A percentile compares a stretch with the other conserved stretches of the same genome.
phyloP scores from a whole-genome alignment of 106 monocot species.

The Dendrobium catenatum region DNA sequence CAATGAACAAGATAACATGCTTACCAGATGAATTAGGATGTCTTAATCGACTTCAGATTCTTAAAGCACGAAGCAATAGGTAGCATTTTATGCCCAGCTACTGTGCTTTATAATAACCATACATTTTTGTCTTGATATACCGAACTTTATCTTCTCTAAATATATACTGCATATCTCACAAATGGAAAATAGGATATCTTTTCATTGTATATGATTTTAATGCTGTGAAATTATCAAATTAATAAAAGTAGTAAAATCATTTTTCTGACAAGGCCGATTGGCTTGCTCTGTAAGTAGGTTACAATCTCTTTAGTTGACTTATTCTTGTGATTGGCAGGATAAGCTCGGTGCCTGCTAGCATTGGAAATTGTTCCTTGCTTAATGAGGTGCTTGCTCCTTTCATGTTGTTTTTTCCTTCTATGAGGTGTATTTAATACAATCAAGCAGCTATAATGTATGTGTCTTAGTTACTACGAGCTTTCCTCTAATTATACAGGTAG shows the following conservation, averaged over 20 bases:
- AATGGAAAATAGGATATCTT: not conserved
- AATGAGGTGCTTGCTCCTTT: constrained; percentile 47
- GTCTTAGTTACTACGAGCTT: not conserved
- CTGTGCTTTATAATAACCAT: not conserved
- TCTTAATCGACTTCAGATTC: constrained; percentile 64
- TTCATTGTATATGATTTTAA: not conserved
- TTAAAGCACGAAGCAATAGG: constrained; percentile 63
- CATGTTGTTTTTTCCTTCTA: not conserved
- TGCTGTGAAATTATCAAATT: not conserved
- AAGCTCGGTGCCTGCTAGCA: constrained; percentile 46
- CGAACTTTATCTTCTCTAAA: not conserved
- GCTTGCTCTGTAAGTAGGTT: not conserved
- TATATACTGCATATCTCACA: not conserved
- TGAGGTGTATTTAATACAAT: not conserved
- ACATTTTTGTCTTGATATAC: not conserved
- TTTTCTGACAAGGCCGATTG: not conserved
- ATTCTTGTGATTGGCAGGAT: constrained; percentile 44
- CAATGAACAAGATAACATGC: constrained; percentile 54
- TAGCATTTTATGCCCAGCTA: constrained; percentile 9
- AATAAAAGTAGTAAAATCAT: not conserved
- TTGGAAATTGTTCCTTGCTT: constrained; percentile 70
- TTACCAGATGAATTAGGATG: constrained; percentile 69
- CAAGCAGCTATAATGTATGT: not conserved
- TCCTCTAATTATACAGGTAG: constrained; percentile 44
- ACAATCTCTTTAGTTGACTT: not conserved